A percentile compares a stretch with the other conserved stretches of the same genome.
Evolutionary conservation across 108 stramenopile species (phyloP).

Genomic region (Hondaea fermentalgiana): DNA sequence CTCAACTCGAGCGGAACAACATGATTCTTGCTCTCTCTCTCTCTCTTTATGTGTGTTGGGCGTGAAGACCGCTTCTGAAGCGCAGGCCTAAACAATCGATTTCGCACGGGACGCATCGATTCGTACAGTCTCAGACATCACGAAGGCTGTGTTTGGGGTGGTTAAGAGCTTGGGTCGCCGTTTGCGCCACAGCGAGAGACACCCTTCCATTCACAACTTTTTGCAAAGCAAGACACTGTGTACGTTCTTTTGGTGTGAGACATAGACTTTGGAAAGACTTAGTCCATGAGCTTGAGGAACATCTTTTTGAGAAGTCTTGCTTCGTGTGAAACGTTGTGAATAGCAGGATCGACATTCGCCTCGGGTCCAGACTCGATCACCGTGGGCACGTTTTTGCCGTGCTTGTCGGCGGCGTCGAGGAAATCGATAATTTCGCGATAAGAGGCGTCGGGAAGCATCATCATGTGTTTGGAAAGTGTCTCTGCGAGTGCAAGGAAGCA

Average conservation of each 20-base stretch:
- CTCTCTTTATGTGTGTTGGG: no score
- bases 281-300: conserved; percentile 36
- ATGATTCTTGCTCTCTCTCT: no score
- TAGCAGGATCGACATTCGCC: conserved; percentile 19
- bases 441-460: conserved; percentile 56
- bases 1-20: no score
- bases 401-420: conserved; percentile 49
- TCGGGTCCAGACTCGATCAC: conserved; percentile 38
- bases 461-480: conserved; percentile 64
- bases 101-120: neutral
- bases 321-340: conserved; percentile 50
- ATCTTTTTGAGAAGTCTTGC: conserved; percentile 49
- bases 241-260: no score
- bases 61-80: no score
- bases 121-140: neutral
- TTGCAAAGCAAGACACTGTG: no score
- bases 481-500: conserved; percentile 69
- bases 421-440: conserved; percentile 61
- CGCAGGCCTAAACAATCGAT: no score
- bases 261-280: neutral
- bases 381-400: conserved; percentile 49
- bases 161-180: neutral
- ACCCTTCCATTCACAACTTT: no score
- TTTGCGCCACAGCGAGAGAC: neutral
- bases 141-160: neutral